A percentile compares a stretch with the other conserved stretches of the same genome.
These are phyloP conservation scores for Saccharomyces hybrid DNA, from an alignment of 1,139 yeast genomes.

Conservation along the genomic window DNA sequence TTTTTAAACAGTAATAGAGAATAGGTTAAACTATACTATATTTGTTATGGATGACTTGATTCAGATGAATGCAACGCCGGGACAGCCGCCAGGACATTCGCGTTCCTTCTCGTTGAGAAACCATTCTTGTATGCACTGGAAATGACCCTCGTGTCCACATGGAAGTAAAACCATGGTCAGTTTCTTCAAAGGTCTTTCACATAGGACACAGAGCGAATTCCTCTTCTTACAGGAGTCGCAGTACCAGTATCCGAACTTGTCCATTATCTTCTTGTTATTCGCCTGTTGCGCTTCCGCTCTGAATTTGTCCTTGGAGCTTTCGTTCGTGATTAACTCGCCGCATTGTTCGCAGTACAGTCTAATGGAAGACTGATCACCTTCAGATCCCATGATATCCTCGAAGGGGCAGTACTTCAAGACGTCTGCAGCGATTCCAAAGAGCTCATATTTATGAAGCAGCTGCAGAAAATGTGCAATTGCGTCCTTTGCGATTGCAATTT, in stretches of 20 bases:
- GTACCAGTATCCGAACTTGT: constrained; percentile 66
- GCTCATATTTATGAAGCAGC: constrained; percentile 29
- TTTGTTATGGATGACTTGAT: neutral
- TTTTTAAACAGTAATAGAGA: too few relatives aligned
- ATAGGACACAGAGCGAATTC: constrained; percentile 68
- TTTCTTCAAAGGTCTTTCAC: constrained; percentile 73
- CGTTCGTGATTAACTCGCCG: constrained; percentile 56
- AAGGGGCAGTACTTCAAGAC: constrained; percentile 29
- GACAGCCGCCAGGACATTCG: constrained; percentile 80
- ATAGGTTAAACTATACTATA: neutral
- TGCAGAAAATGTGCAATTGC: constrained; percentile 28
- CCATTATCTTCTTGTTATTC: constrained; percentile 9
- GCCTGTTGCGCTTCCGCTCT: constrained; percentile 20
- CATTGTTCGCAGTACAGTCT: constrained; percentile 67
- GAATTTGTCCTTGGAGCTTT: constrained; percentile 41
- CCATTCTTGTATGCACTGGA: constrained; percentile 75
- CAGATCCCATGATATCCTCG: constrained; percentile 28
- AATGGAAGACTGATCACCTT: constrained; percentile 38
- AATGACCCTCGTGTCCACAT: constrained; percentile 89
- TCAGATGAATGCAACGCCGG: neutral
- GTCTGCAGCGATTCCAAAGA: constrained; percentile 31
- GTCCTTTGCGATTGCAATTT: constrained; percentile 21
- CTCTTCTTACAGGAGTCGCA: constrained; percentile 62
- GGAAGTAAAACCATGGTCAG: constrained; percentile 55
- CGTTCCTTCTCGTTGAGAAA: constrained; percentile 52